Evolutionary conservation across 768 basidiomycete species (phyloP), one percentile per base, ranked within the genome.

Genomic region (Kwoniella botswanensis): DNA sequence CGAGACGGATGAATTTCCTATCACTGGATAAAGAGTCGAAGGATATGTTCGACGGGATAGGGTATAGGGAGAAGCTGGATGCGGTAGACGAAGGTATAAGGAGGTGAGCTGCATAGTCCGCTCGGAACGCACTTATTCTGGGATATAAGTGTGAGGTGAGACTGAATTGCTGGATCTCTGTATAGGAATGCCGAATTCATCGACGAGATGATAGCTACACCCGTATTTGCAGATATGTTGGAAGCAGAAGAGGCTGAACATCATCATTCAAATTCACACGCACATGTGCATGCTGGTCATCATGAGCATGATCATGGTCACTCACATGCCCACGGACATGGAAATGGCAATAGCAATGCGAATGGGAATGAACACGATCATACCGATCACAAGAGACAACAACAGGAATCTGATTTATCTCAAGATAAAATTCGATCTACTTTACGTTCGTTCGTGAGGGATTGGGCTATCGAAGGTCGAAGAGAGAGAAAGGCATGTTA

Each of bases 371-470:
- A 9, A 43, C 56, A 43, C n/a, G 18, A 18, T 44, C 56, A 5
- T 52, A 21, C n/a, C 57, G 53, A 56, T 43, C 18, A 22, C 15
- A 22, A 61, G 46, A 52, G 52, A 13, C 4, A 24, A 6, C 63
- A 68, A 43, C 50, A 22, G 9, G 74, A 75, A 44, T 58, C 55
- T 29, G 76, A 83, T 68, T 35, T 68, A 12, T 57, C 74, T 7
- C 79, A 93, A 89, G 93, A 97, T 80, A 95, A 96, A 79, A 85
- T 98, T 52, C 86, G 94, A 68, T 94, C 93, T 78, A 96, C 94
- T 0, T 84, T 98, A 50, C 93, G 96, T 79, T 94, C 96, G 76
- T 91, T 96, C 63, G 94, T 94, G 11, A 87, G 94, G 13, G 94
- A 98, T 79, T 98, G 95, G 94, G 92, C 91, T 70, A 87, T 86